Base-by-base conservation (phyloP, 176 grass and related monocot species). In the Musa acuminata region DNA sequence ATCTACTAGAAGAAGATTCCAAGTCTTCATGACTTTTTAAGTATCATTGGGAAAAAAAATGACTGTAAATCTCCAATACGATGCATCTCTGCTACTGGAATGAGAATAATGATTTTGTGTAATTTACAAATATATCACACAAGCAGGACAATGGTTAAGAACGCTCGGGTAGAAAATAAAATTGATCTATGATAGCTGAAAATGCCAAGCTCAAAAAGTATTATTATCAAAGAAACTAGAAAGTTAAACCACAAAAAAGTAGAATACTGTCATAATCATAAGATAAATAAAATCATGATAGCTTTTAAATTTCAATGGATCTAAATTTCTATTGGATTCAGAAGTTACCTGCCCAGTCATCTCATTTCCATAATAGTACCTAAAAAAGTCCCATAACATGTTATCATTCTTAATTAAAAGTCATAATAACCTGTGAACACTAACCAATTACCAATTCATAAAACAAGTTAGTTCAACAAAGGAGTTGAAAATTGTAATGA, bases 361-460 rank as follows among this genome's bases (percentile, higher is more conserved):
- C 26, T 99, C 88, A 67, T 65, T 82, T 48, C 72, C 84, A 85
- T 79, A 84, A 85, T 91, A 99, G 65, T 76, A 87, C 91, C 95
- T 99, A 83, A 72, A 85, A 49, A 74, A 75, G 75, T 83, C 78
- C 72, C 9, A 78, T 57, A 21, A 70, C 67, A 70, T 51, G 19
- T 70, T 51, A 48, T 70, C 67, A 70, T 20, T 20, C 13, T 49
- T 69, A 14, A 69, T 19, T n/a, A n/a, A 16, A 69, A 13, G 16
- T 3, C 9, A n/a, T 50, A 4, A 49, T 50, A 50, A 4, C 0
- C 67, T 19, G 20, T 49, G 8, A 69, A 43, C 67, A 70, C 48
- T 51, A 70, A 2, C 35, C 8, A 49, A 70, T 1, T 6, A 17
- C 35, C 11, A 67, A 67, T 14, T 43, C 11, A 67, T 35, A 67